phyloP scores from a whole-genome alignment of 768 basidiomycete species.

The Russula emetica region DNA sequence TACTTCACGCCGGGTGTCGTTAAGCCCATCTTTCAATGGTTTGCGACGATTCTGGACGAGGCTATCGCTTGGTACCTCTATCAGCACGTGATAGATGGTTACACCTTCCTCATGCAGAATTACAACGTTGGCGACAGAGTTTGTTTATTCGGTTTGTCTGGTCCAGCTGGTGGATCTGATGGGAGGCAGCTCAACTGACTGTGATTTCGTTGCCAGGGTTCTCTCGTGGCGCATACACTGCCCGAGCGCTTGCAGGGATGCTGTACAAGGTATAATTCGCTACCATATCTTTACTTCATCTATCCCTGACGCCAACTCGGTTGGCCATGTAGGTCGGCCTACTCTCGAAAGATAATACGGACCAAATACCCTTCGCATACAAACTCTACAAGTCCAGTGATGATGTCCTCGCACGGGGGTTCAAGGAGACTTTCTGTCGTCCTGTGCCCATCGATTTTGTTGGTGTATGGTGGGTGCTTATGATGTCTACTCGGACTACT shows the following conservation, averaged over 20 bases:
- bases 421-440: conserved; percentile 67
- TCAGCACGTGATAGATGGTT: conserved; percentile 69
- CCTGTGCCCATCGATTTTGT: conserved; percentile 72
- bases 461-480: conserved; percentile 60
- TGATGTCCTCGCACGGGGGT: conserved; percentile 51
- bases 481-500: too few species aligned
- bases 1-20: conserved; percentile 64
- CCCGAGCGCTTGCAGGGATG: conserved; percentile 71
- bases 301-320: background rate
- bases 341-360: conserved; percentile 58
- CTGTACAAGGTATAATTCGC: conserved; percentile 49
- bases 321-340: conserved; percentile 56
- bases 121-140: conserved; percentile 69
- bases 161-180: conserved; percentile 1
- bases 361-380: conserved; percentile 73
- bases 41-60: conserved; percentile 58
- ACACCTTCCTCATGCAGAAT: conserved; percentile 75
- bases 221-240: conserved; percentile 65
- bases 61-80: conserved; percentile 77
- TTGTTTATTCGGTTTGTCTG: conserved; percentile 58
- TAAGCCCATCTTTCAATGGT: conserved; percentile 53
- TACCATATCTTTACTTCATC: conserved; percentile 25
- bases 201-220: conserved; percentile 49
- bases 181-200: conserved; percentile 2
- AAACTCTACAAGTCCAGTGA: conserved; percentile 58